These are phyloP conservation scores for Cicer cuneatum DNA, from an alignment of 306 rosid genomes.

Conservation along the genomic window DNA sequence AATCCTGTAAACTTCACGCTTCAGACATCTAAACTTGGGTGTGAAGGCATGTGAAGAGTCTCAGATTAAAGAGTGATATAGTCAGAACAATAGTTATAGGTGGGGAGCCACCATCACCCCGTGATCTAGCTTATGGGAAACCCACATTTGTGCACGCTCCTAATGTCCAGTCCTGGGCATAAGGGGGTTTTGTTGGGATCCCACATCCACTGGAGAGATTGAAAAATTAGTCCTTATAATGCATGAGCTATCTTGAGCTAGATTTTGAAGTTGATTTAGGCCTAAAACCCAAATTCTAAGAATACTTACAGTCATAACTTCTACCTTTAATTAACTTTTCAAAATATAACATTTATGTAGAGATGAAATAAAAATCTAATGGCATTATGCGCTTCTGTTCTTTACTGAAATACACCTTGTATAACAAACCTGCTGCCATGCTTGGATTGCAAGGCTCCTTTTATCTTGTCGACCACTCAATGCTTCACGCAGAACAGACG, in stretches of 20 bases:
- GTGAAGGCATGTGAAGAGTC: too few relatives aligned
- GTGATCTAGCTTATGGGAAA: background rate
- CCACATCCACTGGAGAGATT: background rate
- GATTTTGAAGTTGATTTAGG: background rate
- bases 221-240: background rate
- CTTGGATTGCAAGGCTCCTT: constrained; percentile 79
- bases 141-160: background rate
- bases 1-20: too few relatives aligned
- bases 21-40: too few relatives aligned
- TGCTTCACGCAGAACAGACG: constrained; percentile 80
- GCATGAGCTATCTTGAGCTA: background rate
- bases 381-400: constrained; percentile 13
- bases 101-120: background rate
- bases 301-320: background rate
- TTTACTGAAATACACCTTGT: constrained; percentile 35
- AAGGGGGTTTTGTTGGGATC: background rate
- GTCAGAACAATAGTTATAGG: background rate
- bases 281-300: constrained; percentile 5
- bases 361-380: constrained; percentile 16
- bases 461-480: constrained; percentile 76
- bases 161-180: too few relatives aligned
- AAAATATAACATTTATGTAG: constrained; percentile 6
- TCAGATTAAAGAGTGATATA: too few relatives aligned
- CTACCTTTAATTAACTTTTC: constrained; percentile 1
- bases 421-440: constrained; percentile 90